Conservation (phyloP, 2,329 filamentous ascomycete genomes). For the Trichoderma sp. region DNA sequence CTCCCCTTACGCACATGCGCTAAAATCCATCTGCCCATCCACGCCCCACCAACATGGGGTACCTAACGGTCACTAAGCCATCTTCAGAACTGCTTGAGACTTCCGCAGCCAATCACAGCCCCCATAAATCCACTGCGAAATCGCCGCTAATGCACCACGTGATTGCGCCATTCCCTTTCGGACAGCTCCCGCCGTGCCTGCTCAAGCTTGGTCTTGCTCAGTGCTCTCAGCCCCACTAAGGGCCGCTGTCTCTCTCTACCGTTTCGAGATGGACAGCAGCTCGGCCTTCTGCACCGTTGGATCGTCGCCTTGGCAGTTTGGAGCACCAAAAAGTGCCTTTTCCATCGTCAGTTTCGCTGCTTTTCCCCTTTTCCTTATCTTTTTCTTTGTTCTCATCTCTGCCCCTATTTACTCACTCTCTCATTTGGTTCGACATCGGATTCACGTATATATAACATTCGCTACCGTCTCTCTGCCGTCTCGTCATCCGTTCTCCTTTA, state of each 20-base stretch:
- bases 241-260: background rate
- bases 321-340: background rate
- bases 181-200: background rate
- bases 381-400: background rate
- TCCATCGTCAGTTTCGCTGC: background rate
- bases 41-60: background rate
- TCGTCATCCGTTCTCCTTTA: too few species aligned
- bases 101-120: background rate
- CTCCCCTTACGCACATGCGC: background rate
- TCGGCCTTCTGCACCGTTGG: background rate
- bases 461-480: background rate
- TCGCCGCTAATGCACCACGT: conserved; percentile 6
- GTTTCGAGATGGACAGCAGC: background rate
- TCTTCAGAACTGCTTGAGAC: background rate
- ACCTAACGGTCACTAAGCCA: conserved; percentile 14
- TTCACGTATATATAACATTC: background rate
- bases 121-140: background rate
- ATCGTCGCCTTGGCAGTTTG: background rate
- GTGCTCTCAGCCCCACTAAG: background rate
- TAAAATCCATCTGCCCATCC: background rate
- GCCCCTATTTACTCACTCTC: background rate
- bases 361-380: background rate
- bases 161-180: background rate
- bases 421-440: background rate
- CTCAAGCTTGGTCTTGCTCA: background rate